A percentile compares a stretch with the other conserved stretches of the same genome.
phyloP scores from a whole-genome alignment of 208 protist species.

The Leishmania gerbilli region DNA sequence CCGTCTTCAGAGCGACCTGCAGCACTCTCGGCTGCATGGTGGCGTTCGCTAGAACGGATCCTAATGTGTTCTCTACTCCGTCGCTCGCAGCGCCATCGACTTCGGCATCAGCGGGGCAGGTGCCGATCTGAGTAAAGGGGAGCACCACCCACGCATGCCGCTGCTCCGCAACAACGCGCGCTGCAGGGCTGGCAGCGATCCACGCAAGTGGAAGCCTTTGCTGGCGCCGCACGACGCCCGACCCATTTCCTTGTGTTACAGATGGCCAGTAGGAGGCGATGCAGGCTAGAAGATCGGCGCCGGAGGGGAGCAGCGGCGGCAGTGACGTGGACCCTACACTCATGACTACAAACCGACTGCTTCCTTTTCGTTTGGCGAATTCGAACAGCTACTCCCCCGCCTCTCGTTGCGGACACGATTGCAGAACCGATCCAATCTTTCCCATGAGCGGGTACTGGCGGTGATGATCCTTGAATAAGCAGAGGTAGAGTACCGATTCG shows the following conservation, averaged over 20 bases:
- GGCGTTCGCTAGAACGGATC: constrained; percentile 34
- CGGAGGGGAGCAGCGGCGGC: not conserved
- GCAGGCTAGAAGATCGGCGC: constrained; percentile 5
- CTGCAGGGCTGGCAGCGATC: constrained; percentile 35
- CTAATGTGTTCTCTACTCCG: constrained; percentile 17
- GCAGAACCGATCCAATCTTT: not conserved
- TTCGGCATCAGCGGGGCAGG: not conserved
- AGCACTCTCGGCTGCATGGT: constrained; percentile 30
- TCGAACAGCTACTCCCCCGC: not conserved
- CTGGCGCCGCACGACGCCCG: not conserved
- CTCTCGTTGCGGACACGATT: not conserved
- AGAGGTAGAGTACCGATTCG: not conserved
- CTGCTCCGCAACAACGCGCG: constrained; percentile 50
- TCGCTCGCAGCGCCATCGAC: not conserved
- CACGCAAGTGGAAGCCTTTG: constrained; percentile 46
- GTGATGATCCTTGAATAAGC: not conserved
- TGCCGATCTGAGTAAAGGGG: constrained; percentile 29
- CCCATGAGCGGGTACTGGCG: not conserved
- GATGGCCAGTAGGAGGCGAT: constrained; percentile 28
- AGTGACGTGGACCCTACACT: not conserved
- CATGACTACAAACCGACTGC: not conserved
- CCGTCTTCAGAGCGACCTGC: constrained; percentile 11
- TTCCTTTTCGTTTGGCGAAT: too few relatives aligned
- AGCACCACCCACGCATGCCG: constrained; percentile 35
- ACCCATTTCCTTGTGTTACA: constrained; percentile 3